Base-by-base conservation (phyloP, 345 rosid genomes). In the Linum lewisii region DNA sequence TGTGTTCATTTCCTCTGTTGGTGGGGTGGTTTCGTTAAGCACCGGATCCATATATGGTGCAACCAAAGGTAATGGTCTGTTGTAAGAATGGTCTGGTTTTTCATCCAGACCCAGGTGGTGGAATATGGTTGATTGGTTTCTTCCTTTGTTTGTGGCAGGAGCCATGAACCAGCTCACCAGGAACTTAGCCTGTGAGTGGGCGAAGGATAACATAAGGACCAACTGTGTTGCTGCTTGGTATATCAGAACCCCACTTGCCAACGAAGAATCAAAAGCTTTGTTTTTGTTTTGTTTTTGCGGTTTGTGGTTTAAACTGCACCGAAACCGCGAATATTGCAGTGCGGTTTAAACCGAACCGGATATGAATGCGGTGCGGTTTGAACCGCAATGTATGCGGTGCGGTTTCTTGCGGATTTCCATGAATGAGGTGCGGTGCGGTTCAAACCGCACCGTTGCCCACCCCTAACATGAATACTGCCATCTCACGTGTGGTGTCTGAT, bases 151-250 rank as follows among this genome's bases (percentile, higher is more conserved):
- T 29, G 24, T 42, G 13, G 57, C 63, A 68, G 72, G 72, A 21
- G 72, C 73, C 38, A 52, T 69, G 1, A 54, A 24, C 21, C 68
- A 69, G 13, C 57, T 69, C 1, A 59, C 68, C 1, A 69, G 11
- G 50, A 63, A 63, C 24, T 18, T 69, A 51, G 56, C 73, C 4
- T 69, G 73, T n/a, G 73, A 69, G 37, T 58, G 73, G 73, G 68
- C 73, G 11, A 63, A 69, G 9, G 68, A 69, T 23, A 63, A 69
- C 34, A 63, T 69, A 26, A 63, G 68, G 49, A 54, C 15, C 8
- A 63, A 69, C 19, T 44, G 56, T n/a, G 64, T 69, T 63, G 68
- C 68, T 0, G 64, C 68, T 0, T 58, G 64, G 51, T 26, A 51
- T 6, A 63, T 64, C 49, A 22, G 1, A 63, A 69, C 73, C 6